Evolutionary conservation across 768 basidiomycete genomes (phyloP).

Genomic region (Polyporus arcularius): DNA sequence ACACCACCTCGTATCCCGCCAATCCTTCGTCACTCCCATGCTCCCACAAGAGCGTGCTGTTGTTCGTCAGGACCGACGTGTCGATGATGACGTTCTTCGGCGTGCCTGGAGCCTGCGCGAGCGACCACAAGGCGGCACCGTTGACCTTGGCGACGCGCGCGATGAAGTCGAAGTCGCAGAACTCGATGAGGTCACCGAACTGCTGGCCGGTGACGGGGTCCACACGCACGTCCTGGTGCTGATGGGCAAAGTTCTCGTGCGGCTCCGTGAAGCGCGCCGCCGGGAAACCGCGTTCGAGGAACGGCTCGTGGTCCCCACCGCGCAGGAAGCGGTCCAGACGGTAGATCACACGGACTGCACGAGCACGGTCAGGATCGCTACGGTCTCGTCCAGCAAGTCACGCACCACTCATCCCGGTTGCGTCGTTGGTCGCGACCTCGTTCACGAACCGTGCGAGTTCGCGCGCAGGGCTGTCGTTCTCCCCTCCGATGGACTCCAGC

Average conservation of each 20-base stretch:
- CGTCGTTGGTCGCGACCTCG: constrained; percentile 51
- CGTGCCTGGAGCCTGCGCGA: constrained; percentile 43
- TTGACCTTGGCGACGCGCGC: constrained; percentile 53
- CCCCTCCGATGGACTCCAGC: constrained; percentile 46
- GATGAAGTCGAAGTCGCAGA: constrained; percentile 55
- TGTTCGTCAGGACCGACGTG: constrained; percentile 51
- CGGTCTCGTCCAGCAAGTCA: background rate
- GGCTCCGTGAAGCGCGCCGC: constrained; percentile 60
- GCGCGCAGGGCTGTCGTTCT: constrained; percentile 54
- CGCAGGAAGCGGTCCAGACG: constrained; percentile 56
- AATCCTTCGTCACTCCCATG: constrained; percentile 38
- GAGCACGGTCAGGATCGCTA: background rate
- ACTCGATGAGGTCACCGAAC: constrained; percentile 56
- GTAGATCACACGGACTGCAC: constrained; percentile 50
- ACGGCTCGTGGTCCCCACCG: constrained; percentile 55
- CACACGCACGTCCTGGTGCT: constrained; percentile 57
- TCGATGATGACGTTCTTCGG: constrained; percentile 50
- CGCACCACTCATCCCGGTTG: constrained; percentile 52
- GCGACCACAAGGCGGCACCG: constrained; percentile 53
- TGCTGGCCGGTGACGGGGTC: constrained; percentile 45
- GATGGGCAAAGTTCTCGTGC: constrained; percentile 57
- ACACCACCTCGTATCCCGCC: constrained; percentile 53
- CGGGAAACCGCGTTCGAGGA: constrained; percentile 52
- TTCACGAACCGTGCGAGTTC: constrained; percentile 53
- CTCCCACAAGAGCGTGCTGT: constrained; percentile 53